Evolutionary conservation across 768 basidiomycete genomes (phyloP), one percentile per base, ranked within the genome.

Genomic region (Pleurotus citrinopileatus): DNA sequence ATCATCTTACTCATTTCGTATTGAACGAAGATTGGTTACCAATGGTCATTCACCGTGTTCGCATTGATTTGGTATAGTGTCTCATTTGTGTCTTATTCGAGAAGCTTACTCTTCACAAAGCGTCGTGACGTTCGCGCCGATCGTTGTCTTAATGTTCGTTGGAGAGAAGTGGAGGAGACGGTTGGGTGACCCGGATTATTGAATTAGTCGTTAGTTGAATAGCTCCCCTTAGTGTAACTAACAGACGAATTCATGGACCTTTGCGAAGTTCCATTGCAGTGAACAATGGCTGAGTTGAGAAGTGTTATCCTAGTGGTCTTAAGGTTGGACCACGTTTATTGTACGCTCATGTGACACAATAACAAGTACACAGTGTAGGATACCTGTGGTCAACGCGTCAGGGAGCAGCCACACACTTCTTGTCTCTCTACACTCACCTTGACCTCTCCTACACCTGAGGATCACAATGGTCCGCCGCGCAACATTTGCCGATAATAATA

Each of bases 11-110:
- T n/a, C n/a, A n/a, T n/a, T n/a, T n/a, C n/a, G n/a, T n/a, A n/a
- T n/a, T n/a, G n/a, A n/a, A n/a, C n/a, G n/a, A n/a, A 70, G 68
- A 69, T 73, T 46, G 71, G 71, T 7, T 73, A 65, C 36, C 62
- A 73, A 37, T 72, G 67, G 68, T 69, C 70, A 15, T 73, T 73
- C 42, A 64, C 66, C 4, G 68, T 73, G 10, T 73, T 73, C 59
- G 62, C 67, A 29, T 60, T 29, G 1, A 69, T 73, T 55, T 71
- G 71, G 71, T 69, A 42, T 10, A 9, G 32, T 34, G 32, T 34
- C 32, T 34, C 32, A 34, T n/a, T n/a, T n/a, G n/a, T n/a, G 32
- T 43, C n/a, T 47, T 29, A 45, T n/a, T n/a, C n/a, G n/a, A n/a
- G n/a, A n/a, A n/a, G n/a, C 38, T 40, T 27, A 40, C 20, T 27